A percentile compares a stretch with the other conserved stretches of the same genome.
Conservation (phyloP, 495 filamentous ascomycete species). For the Xylaria flabelliformis region DNA sequence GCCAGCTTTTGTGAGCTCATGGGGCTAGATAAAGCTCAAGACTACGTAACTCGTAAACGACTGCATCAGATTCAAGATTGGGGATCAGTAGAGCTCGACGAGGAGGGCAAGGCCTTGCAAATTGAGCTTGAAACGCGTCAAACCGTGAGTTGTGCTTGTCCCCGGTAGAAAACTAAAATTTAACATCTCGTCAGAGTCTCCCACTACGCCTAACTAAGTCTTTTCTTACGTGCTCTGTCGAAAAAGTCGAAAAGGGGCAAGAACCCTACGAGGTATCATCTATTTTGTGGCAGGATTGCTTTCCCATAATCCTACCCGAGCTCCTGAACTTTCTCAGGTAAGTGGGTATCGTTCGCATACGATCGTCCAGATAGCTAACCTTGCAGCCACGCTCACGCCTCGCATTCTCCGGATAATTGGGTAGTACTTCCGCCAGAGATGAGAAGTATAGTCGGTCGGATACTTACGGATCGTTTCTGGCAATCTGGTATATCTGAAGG, state of each 20-base stretch:
- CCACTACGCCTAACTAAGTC: constrained; percentile 88
- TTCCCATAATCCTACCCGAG: constrained; percentile 84
- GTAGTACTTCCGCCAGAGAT: constrained; percentile 76
- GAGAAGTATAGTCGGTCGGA: constrained; percentile 75
- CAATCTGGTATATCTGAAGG: constrained; percentile 96
- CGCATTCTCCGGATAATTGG: constrained; percentile 89
- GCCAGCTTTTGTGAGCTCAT: constrained; percentile 79
- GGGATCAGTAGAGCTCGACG: constrained; percentile 75
- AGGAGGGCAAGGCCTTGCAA: constrained; percentile 79
- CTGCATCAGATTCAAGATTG: constrained; percentile 84
- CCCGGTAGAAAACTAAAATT: constrained; percentile 16
- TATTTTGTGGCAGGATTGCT: constrained; percentile 79
- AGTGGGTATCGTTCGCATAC: constrained; percentile 22
- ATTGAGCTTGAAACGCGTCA: constrained; percentile 74
- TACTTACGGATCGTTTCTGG: constrained; percentile 97
- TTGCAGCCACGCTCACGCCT: constrained; percentile 84
- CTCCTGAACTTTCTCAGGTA: constrained; percentile 85
- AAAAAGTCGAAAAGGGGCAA: constrained; percentile 77
- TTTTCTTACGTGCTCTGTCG: constrained; percentile 86
- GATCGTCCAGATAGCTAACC: constrained; percentile 30
- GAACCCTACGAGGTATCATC: constrained; percentile 72
- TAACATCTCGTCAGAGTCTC: constrained; percentile 57
- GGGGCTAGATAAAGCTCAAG: constrained; percentile 77
- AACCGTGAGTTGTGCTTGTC: constrained; percentile 55
- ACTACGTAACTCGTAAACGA: constrained; percentile 74